phyloP scores from a whole-genome alignment of 305 asterid genomes.

The Vinca major region DNA sequence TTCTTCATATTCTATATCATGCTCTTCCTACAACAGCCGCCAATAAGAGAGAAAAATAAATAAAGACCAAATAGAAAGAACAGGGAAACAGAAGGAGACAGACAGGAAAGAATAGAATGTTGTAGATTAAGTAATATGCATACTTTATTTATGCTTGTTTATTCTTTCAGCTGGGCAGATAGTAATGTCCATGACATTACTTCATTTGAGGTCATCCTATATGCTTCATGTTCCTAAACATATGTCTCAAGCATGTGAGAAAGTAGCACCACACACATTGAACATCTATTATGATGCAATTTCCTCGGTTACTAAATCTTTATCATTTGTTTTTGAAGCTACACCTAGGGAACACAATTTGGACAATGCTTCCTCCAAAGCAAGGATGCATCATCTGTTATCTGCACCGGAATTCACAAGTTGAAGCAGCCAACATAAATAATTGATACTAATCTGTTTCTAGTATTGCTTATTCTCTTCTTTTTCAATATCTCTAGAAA shows the following conservation, averaged over 20 bases:
- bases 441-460: background rate
- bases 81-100: background rate
- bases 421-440: background rate
- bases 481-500: background rate
- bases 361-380: background rate
- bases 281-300: background rate
- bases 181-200: background rate
- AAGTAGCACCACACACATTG: background rate
- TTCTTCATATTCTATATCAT: constrained; percentile 63
- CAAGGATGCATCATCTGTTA: background rate
- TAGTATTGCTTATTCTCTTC: background rate
- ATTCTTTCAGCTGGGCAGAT: background rate
- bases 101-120: background rate
- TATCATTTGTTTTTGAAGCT: too few species aligned
- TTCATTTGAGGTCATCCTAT: background rate
- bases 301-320: background rate
- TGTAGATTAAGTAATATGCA: background rate
- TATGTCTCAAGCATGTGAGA: background rate
- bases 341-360: background rate
- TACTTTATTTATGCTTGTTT: background rate
- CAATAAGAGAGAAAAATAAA: constrained; percentile 14
- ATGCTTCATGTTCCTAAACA: background rate
- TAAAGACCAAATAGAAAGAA: constrained; percentile 9
- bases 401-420: background rate
- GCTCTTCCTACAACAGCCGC: constrained; percentile 42